These are phyloP conservation scores for Starmerella asiatica DNA, from an alignment of 805 yeast species.

Conservation along the genomic window DNA sequence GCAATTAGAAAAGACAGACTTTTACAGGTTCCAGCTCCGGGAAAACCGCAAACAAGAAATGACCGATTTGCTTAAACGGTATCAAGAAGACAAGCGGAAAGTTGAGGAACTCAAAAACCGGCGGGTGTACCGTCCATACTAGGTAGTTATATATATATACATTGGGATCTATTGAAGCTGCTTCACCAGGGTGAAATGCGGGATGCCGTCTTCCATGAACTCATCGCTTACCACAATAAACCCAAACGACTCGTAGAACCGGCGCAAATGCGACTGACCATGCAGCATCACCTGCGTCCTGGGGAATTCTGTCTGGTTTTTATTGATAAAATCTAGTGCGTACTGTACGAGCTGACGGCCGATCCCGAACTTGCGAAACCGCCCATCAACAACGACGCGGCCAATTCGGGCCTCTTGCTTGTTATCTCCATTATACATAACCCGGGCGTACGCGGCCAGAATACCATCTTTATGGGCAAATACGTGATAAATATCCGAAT, in stretches of 20 bases:
- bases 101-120: conserved; percentile 65
- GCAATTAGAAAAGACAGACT: conserved; percentile 72
- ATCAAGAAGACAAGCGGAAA: conserved; percentile 81
- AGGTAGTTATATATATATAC: conserved; percentile 5
- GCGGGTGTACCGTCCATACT: conserved; percentile 77
- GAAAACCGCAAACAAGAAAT: conserved; percentile 86
- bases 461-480: conserved; percentile 7
- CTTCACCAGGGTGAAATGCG: conserved; percentile 15
- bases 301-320: conserved; percentile 1
- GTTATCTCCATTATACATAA: conserved; percentile 7
- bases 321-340: conserved; percentile 3
- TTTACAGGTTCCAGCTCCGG: conserved; percentile 91
- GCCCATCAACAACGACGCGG: conserved; percentile 15
- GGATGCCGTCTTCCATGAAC: conserved; percentile 20
- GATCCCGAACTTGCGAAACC: conserved; percentile 12
- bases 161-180: not conserved
- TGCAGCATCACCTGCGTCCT: conserved; percentile 9
- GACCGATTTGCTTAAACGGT: conserved; percentile 70
- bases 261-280: conserved; percentile 18
- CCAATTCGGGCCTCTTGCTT: conserved; percentile 12
- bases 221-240: conserved; percentile 12
- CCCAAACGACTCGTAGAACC: conserved; percentile 18
- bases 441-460: conserved; percentile 6
- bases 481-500: conserved; percentile 10
- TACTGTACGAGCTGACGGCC: conserved; percentile 14